Conservation (phyloP, 2,329 filamentous ascomycete species). For the Colletotrichum lini region DNA sequence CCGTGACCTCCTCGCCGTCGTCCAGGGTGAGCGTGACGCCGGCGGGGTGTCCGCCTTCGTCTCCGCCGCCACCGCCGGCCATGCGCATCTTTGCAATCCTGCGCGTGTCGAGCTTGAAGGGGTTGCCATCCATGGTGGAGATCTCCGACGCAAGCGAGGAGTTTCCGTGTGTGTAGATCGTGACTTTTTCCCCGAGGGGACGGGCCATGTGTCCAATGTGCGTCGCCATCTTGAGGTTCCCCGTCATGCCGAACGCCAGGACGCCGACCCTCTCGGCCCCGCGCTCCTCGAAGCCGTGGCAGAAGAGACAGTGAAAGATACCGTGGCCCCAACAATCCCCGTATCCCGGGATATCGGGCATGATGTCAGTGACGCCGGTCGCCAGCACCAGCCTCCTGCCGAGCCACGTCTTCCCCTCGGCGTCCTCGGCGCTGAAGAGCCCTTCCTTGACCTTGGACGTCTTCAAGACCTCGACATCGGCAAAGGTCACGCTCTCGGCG, state of each 20-base stretch:
- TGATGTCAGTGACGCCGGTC: constrained; percentile 65
- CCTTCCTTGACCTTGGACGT: constrained; percentile 49
- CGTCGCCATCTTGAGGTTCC: constrained; percentile 50
- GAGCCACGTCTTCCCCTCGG: constrained; percentile 56
- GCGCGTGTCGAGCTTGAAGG: constrained; percentile 56
- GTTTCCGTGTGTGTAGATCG: constrained; percentile 66
- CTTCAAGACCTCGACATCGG: constrained; percentile 51
- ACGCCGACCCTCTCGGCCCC: constrained; percentile 62
- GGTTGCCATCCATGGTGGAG: constrained; percentile 48
- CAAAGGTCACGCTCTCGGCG: constrained; percentile 43
- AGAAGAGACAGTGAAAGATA: constrained; percentile 73
- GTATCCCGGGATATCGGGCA: constrained; percentile 68
- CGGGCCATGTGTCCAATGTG: constrained; percentile 61
- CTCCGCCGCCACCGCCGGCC: constrained; percentile 33
- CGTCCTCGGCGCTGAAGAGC: constrained; percentile 57
- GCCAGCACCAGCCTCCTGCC: constrained; percentile 70
- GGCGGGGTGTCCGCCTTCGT: not conserved
- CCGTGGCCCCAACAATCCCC: constrained; percentile 67
- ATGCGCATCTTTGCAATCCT: constrained; percentile 50
- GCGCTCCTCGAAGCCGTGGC: constrained; percentile 72
- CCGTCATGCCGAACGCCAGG: constrained; percentile 57
- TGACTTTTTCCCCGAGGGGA: constrained; percentile 59
- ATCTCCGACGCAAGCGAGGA: constrained; percentile 50
- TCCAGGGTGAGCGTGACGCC: constrained; percentile 56
- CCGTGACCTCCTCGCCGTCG: constrained; percentile 54